Evolutionary conservation across 2,329 filamentous ascomycete genomes (phyloP), one percentile per base, ranked within the genome.

Genomic region (Cercospora nicotianae): DNA sequence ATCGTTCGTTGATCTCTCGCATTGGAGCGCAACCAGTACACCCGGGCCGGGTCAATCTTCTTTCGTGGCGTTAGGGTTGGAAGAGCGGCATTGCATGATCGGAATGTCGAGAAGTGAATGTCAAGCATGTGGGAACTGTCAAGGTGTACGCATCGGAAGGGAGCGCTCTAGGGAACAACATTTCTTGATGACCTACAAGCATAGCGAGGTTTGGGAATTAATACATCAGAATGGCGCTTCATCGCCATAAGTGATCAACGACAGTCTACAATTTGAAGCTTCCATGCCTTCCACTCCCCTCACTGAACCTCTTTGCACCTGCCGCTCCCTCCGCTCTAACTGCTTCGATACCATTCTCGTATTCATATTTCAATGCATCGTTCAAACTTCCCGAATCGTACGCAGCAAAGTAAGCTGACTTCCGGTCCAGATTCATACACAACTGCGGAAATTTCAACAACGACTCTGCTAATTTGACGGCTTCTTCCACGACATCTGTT

Each of bases 401-500:
- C 0, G 81, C 80, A 16, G 82, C 79, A 73, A 87, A 83, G 67
- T 87, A 86, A 39, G 80, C 81, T 9, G 79, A 83, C 3, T 72
- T 73, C 3, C 85, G 78, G 72, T 88, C 86, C 2, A 75, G 76
- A 62, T 83, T 85, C 81, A 87, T 82, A 71, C 84, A 86, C 4
- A 75, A 72, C 70, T 87, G 82, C 2, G 86, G 86, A 59, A 87
- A 87, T 3, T 72, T 70, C 2, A 85, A 68, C 36, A 87, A 67
- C 69, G 82, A 76, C 61, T 76, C 75, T 3, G 85, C 86, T 61
- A 87, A 78, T 39, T 77, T 77, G 48, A 78, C 78, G 0, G 86
- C 85, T 69, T 84, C 84, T 6, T 82, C 79, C n/a, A 85, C 55
- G 55, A 66, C 3, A 82, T 82, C 67, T 81, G 80, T 0, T 85